Evolutionary conservation across 345 rosid genomes (phyloP), one percentile per base, ranked within the genome.

Genomic region (Erodium maritimum): DNA sequence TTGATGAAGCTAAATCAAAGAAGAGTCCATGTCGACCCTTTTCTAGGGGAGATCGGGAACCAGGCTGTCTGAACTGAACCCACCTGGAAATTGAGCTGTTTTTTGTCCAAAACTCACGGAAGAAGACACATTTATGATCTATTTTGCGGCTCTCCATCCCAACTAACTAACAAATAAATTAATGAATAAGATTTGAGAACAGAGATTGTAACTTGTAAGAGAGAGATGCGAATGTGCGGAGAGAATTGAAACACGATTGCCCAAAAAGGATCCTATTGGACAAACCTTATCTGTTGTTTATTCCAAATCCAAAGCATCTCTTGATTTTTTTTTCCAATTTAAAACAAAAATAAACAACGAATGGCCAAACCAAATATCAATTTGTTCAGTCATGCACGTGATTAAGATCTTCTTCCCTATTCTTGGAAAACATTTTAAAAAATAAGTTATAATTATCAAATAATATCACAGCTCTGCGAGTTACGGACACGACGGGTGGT

Each of bases 1-100:
- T 5, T 29, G 37, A 29, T 29, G 8, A 29, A 29, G 37, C 9
- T 29, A 6, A 29, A 29, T 11, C 37, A 29, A 29, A 29, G 37
- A 29, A 29, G n/a, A n/a, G n/a, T n/a, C n/a, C n/a, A n/a, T n/a
- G 59, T 34, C 59, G 37, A 57, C 22, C 59, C 59, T 33, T 33
- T 45, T 45, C 25, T 20, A 37, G 58, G 58, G 17, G 18, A 29
- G 37, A 1, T 29, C 18, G 59, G 2, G 22, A 52, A 57, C 23
- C 29, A 25, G 29, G 55, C 18, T 45, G 54, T 48, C 63, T 50
- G 63, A 52, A 60, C 63, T 50, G 63, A 52, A 60, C n/a, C 63
- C 50, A 60, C 55, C 56, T 50, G 63, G 55, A 50, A 33, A 21
- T 60, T 23, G 54, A 60, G 63, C 20, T 50, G 54, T 18, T 60